These are phyloP conservation scores for Ceratocystis albifundus DNA, from an alignment of 2,329 filamentous ascomycete genomes.

Conservation along the genomic window DNA sequence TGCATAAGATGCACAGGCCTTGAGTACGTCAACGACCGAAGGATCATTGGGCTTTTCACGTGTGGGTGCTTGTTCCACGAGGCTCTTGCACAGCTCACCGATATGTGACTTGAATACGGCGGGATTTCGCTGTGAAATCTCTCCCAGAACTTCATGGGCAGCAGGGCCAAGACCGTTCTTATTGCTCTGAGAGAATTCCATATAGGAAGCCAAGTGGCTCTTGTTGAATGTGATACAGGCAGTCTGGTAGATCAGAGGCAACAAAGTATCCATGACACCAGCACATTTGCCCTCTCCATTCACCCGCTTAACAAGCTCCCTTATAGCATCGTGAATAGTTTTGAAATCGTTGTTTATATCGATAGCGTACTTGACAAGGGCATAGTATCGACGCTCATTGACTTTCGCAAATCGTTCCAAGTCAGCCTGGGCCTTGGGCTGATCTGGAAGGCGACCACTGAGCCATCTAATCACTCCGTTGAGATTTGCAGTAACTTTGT, in stretches of 20 bases:
- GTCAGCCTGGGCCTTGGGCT: conserved; percentile 58
- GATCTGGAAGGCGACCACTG: conserved; percentile 64
- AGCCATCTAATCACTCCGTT: conserved; percentile 62
- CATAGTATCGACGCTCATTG: conserved; percentile 81
- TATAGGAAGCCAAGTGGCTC: conserved; percentile 82
- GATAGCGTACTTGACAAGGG: conserved; percentile 77
- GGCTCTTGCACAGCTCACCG: conserved; percentile 75
- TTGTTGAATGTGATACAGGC: conserved; percentile 84
- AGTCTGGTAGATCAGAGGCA: conserved; percentile 70
- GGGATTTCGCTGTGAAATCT: conserved; percentile 81
- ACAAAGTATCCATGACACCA: conserved; percentile 65
- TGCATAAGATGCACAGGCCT: conserved; percentile 86
- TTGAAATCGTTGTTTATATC: conserved; percentile 81
- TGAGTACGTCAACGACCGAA: conserved; percentile 76
- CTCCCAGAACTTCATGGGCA: conserved; percentile 79
- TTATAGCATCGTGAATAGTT: conserved; percentile 79
- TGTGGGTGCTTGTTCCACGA: conserved; percentile 69
- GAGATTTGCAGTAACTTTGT: conserved; percentile 57
- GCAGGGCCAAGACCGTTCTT: conserved; percentile 64
- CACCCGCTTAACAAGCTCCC: conserved; percentile 74
- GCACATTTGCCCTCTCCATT: conserved; percentile 37
- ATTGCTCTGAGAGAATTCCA: conserved; percentile 75
- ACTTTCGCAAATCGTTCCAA: conserved; percentile 82
- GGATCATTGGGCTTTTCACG: conserved; percentile 55
- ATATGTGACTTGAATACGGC: conserved; percentile 88